phyloP scores from a whole-genome alignment of 192 early-diverging fungal genomes.

The Coemansia reversa region DNA sequence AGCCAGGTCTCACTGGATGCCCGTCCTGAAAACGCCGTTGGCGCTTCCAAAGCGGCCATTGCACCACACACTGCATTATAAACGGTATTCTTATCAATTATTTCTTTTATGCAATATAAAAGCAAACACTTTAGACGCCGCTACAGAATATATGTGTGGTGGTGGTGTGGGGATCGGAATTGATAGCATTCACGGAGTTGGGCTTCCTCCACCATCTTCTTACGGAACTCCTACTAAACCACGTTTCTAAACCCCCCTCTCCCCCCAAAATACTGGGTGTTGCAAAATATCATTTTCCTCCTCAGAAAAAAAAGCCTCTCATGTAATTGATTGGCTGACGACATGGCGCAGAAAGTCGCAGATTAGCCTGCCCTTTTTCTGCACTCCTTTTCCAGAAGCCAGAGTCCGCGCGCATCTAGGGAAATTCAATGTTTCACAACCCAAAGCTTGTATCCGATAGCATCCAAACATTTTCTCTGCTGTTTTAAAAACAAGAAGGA shows the following conservation, averaged over 20 bases:
- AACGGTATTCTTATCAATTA: neutral
- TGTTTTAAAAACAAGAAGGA: neutral
- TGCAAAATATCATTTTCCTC: too few relatives aligned
- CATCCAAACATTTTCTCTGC: neutral
- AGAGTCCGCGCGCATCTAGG: neutral
- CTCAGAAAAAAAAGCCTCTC: too few relatives aligned
- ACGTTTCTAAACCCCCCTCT: neutral
- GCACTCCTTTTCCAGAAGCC: neutral
- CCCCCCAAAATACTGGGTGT: neutral
- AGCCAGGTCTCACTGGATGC: constrained; percentile 17
- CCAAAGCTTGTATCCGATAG: neutral
- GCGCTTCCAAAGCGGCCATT: neutral
- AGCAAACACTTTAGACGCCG: neutral
- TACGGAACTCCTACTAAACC: neutral
- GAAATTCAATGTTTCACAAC: neutral
- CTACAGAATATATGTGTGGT: neutral
- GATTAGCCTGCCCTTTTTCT: constrained; percentile 1
- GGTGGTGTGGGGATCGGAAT: neutral
- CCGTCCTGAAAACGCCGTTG: neutral
- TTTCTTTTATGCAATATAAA: neutral
- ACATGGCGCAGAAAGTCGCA: neutral
- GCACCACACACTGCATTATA: constrained; percentile 6
- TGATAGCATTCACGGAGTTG: neutral
- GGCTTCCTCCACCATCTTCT: neutral
- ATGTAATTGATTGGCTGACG: neutral